Percentiles rank a stretch among this genome's conserved stretches.
These are phyloP conservation scores for Fusarium tjaetaba DNA, from an alignment of 2,329 filamentous ascomycete species.

Conservation along the genomic window DNA sequence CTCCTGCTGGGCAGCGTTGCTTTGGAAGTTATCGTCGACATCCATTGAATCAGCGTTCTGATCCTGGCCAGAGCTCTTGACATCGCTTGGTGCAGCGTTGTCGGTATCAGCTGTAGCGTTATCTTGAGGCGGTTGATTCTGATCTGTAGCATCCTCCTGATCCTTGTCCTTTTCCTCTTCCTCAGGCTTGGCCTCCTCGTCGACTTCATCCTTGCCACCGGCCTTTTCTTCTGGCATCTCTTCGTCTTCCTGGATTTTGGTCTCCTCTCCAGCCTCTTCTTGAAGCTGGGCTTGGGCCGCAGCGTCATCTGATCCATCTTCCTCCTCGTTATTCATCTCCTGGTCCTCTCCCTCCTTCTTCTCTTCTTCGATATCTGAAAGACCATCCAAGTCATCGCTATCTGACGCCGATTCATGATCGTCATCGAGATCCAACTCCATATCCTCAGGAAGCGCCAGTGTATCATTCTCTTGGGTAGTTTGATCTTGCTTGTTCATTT, in stretches of 20 bases:
- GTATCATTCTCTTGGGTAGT: constrained; percentile 84
- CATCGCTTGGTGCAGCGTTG: constrained; percentile 71
- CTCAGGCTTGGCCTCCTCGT: constrained; percentile 53
- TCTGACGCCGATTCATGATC: constrained; percentile 67
- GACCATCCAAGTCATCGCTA: constrained; percentile 67
- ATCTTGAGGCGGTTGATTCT: constrained; percentile 53
- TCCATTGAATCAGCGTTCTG: constrained; percentile 71
- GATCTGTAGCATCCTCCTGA: constrained; percentile 59
- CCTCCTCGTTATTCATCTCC: constrained; percentile 51
- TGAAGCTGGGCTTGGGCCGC: constrained; percentile 52
- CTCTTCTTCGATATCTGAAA: constrained; percentile 64
- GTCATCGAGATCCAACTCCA: constrained; percentile 84
- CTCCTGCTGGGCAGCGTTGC: constrained; percentile 71
- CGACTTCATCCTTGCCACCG: constrained; percentile 55
- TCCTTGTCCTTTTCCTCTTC: constrained; percentile 67
- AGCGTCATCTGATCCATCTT: constrained; percentile 52
- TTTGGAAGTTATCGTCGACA: constrained; percentile 68
- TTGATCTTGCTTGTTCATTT: constrained; percentile 72
- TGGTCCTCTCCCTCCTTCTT: constrained; percentile 51
- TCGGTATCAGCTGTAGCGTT: constrained; percentile 65
- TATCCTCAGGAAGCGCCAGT: constrained; percentile 86
- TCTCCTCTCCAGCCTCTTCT: constrained; percentile 49
- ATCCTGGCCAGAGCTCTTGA: constrained; percentile 71
- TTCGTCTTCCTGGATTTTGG: constrained; percentile 68
- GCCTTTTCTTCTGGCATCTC: constrained; percentile 60